A percentile compares a stretch with the other conserved stretches of the same genome.
Evolutionary conservation across 768 basidiomycete genomes (phyloP).

Genomic region (Leccinum barrowsii): DNA sequence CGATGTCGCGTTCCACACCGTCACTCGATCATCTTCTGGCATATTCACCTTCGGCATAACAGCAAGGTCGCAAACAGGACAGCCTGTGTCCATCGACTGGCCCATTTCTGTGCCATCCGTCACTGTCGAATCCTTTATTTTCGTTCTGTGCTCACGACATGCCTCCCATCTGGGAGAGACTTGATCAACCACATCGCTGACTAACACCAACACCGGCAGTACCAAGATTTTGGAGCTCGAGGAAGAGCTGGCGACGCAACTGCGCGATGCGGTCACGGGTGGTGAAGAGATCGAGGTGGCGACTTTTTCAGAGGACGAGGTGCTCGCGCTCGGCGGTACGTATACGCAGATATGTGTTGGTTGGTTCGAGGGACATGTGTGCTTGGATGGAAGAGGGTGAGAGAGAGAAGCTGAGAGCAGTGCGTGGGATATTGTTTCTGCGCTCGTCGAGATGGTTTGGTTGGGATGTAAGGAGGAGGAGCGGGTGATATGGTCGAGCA

Average conservation of each 20-base stretch:
- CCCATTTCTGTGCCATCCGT: too few species aligned
- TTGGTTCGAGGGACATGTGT: constrained; percentile 67
- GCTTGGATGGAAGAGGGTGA: constrained; percentile 87
- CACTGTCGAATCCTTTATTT: too few species aligned
- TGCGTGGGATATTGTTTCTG: constrained; percentile 84
- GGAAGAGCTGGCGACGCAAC: constrained; percentile 72
- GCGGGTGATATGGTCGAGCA: constrained; percentile 89
- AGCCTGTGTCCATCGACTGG: too few species aligned
- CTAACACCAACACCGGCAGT: constrained; percentile 24
- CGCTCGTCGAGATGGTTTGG: constrained; percentile 79
- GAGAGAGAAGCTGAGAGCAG: constrained; percentile 79
- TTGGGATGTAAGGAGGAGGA: constrained; percentile 92
- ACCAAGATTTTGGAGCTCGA: constrained; percentile 88
- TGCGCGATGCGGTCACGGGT: constrained; percentile 77
- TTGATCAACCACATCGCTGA: too few species aligned
- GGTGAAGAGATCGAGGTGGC: constrained; percentile 83
- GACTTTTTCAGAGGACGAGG: constrained; percentile 81
- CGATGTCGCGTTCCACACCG: too few species aligned
- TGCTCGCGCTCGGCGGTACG: constrained; percentile 63
- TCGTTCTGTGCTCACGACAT: too few species aligned
- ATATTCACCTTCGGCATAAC: too few species aligned
- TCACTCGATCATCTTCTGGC: too few species aligned
- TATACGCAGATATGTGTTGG: constrained; percentile 68
- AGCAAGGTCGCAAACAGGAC: too few species aligned
- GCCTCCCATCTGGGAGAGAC: too few species aligned